These are phyloP conservation scores for Daldinia loculata DNA, from an alignment of 495 filamentous ascomycete species.

Conservation along the genomic window DNA sequence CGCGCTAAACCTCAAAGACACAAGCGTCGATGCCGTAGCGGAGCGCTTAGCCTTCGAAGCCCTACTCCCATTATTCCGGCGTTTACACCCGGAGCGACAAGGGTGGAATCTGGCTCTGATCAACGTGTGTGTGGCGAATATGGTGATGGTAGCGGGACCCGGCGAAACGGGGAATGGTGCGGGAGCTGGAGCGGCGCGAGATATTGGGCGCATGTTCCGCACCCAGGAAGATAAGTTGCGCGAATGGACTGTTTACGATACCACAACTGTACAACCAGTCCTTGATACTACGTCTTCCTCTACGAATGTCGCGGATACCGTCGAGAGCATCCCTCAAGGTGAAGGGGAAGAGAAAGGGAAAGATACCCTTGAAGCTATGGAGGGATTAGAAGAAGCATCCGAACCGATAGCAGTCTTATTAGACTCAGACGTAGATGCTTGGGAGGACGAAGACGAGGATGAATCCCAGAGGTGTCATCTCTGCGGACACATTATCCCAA, in stretches of 20 bases:
- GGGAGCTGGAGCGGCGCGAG: conserved; percentile 52
- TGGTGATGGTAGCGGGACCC: conserved; percentile 67
- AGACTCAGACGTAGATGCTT: conserved; percentile 49
- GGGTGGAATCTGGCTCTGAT: conserved; percentile 83
- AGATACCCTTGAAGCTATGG: background rate
- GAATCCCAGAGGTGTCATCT: conserved; percentile 63
- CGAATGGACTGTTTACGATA: conserved; percentile 67
- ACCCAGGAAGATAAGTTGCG: conserved; percentile 70
- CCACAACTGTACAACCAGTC: background rate
- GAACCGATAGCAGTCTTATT: conserved; percentile 1
- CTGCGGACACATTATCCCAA: conserved; percentile 67
- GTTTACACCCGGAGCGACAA: conserved; percentile 71
- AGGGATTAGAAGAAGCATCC: background rate
- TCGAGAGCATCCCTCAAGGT: background rate
- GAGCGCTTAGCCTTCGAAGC: conserved; percentile 74
- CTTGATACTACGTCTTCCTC: background rate
- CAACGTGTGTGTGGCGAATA: conserved; percentile 88
- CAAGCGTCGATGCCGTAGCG: conserved; percentile 64
- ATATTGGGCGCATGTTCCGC: conserved; percentile 76
- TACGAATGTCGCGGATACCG: background rate
- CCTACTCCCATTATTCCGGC: conserved; percentile 74
- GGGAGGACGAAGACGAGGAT: conserved; percentile 53
- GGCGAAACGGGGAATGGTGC: conserved; percentile 48
- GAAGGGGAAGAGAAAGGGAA: conserved; percentile 23
- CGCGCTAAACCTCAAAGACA: conserved; percentile 67